These are phyloP conservation scores for Trypanosoma theileri DNA, from an alignment of 208 protist species.

Conservation along the genomic window DNA sequence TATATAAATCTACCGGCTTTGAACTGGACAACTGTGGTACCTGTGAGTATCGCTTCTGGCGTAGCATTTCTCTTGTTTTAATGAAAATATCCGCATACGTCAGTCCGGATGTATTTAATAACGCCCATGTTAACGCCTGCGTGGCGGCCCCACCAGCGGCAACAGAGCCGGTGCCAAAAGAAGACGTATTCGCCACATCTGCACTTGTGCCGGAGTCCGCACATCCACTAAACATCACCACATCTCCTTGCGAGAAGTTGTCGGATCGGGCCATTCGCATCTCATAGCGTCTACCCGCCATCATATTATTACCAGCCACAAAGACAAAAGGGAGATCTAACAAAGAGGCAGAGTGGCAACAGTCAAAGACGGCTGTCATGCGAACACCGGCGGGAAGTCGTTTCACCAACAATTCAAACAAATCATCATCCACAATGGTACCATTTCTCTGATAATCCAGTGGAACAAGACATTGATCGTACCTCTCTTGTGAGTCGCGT, in stretches of 20 bases:
- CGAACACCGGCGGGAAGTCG: slow-evolving; percentile 74
- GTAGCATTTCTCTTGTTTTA: slow-evolving; percentile 75
- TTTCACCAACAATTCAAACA: slow-evolving; percentile 78
- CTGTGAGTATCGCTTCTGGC: slow-evolving; percentile 71
- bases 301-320: slow-evolving; percentile 36
- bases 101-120: slow-evolving; percentile 63
- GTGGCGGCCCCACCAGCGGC: slow-evolving; percentile 85
- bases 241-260: slow-evolving; percentile 82
- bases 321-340: slow-evolving; percentile 90
- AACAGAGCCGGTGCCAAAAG: slow-evolving; percentile 39
- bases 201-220: slow-evolving; percentile 84
- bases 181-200: slow-evolving; percentile 49
- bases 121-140: slow-evolving; percentile 71
- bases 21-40: slow-evolving; percentile 89
- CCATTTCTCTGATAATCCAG: slow-evolving; percentile 69
- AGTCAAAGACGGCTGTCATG: slow-evolving; percentile 93
- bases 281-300: slow-evolving; percentile 28
- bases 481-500: slow-evolving; percentile 62
- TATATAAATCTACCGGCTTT: slow-evolving; percentile 89
- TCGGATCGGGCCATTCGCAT: slow-evolving; percentile 67
- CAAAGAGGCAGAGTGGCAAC: slow-evolving; percentile 91
- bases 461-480: slow-evolving; percentile 85
- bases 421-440: slow-evolving; percentile 88
- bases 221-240: slow-evolving; percentile 91
- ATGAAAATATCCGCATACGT: slow-evolving; percentile 84